Conservation (phyloP, 345 rosid species). For the Brassica incana region DNA sequence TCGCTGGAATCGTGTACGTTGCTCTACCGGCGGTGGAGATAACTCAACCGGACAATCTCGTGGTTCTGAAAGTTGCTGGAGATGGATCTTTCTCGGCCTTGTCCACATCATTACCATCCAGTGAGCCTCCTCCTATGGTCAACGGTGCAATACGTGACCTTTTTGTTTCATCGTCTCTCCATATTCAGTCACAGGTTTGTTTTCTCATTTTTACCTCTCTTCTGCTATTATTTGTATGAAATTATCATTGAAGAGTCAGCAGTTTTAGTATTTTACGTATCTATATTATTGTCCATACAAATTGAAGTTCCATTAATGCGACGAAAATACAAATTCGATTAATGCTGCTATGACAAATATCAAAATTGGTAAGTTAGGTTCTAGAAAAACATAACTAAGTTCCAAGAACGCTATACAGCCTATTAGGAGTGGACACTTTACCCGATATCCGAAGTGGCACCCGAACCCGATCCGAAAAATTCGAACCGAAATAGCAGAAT, state of each 20-base stretch:
- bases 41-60: conserved; percentile 23
- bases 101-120: conserved; percentile 30
- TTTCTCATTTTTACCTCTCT: not conserved
- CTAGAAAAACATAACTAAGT: no score
- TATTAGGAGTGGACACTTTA: no score
- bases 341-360: no score
- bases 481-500: no score
- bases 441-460: no score
- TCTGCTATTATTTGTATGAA: not conserved
- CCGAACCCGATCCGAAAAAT: no score
- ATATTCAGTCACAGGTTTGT: conserved; percentile 51
- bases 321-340: not conserved
- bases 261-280: not conserved
- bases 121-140: conserved; percentile 53
- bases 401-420: not conserved
- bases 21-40: conserved; percentile 47
- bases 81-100: conserved; percentile 43
- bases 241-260: not conserved
- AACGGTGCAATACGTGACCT: conserved; percentile 47
- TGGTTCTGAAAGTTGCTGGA: not conserved
- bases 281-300: not conserved
- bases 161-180: conserved; percentile 36
- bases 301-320: not conserved
- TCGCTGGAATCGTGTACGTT: conserved; percentile 49
- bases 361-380: no score